Evolutionary conservation across 1,139 yeast species (phyloP), one percentile per base, ranked within the genome.

Genomic region (Lodderomyces jiufengensis): DNA sequence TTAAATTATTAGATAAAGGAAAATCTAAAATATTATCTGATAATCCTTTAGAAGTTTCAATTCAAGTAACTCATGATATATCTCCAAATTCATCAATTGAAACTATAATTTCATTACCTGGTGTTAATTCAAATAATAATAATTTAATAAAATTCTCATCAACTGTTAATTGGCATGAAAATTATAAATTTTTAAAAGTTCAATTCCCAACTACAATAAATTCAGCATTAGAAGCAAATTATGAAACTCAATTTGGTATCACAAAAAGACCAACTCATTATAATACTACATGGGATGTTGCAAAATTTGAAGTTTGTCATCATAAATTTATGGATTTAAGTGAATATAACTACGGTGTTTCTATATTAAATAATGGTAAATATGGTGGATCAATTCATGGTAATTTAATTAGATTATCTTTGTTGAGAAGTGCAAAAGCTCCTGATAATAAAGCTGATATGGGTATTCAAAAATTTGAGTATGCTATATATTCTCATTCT

Each of bases 301-400:
- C 97, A 42, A 88, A 88, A 59, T 92, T 92, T 59, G 98, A 92
- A 61, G 96, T 88, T 14, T 86, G 96, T 49, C 90, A 84, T 51
- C 97, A 92, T 60, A 85, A 86, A 55, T 92, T 87, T 65, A 90
- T 94, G 55, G 97, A 92, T 55, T 79, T 85, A 52, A 83, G 95
- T 25, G 97, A 87, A 51, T 76, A 67, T 57, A 77, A 76, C 43
- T 88, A 86, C 53, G 97, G 97, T 51, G 95, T 88, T n/a, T 74
- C 95, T 0, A 62, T 92, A 18, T 57, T 92, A 51, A 92, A 90
- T 56, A 82, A 87, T 59, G 74, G 80, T 56, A 92, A 92, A 61
- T 92, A 88, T 52, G 97, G 97, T 10, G 95, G 86, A 45, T 75
- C 95, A 1, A 80, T 90, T 14, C 97, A 87, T 52, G 97, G 97